Percentiles rank a stretch among this genome's conserved stretches.
Conservation (phyloP, 306 rosid species). For the Trifolium subterraneum region DNA sequence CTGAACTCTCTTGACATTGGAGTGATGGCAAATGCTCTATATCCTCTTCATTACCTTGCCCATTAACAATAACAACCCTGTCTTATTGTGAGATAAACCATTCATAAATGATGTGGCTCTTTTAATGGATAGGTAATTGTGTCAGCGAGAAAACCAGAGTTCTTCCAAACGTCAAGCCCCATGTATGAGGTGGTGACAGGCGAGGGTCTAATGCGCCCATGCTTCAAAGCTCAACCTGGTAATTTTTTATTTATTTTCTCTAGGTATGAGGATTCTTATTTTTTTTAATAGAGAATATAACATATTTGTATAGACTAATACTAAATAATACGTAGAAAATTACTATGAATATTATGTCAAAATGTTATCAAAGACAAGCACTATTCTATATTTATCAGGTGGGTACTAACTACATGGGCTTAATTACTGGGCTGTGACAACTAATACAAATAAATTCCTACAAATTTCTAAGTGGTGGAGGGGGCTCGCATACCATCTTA, state of each 20-base stretch:
- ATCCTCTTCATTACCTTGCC: constrained; percentile 13
- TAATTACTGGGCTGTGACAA: too few species aligned
- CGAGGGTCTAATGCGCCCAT: constrained; percentile 95
- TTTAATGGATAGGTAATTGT: constrained; percentile 72
- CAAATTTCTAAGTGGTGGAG: too few species aligned
- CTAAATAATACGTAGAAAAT: too few species aligned
- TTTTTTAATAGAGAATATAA: too few species aligned
- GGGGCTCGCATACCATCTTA: too few species aligned
- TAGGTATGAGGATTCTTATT: neutral
- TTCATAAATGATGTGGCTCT: constrained; percentile 25
- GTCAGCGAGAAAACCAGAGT: constrained; percentile 97
- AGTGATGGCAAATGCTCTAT: constrained; percentile 11
- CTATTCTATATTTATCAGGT: too few species aligned
- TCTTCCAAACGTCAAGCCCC: constrained; percentile 93
- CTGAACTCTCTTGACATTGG: constrained; percentile 8
- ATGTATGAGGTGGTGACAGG: constrained; percentile 98
- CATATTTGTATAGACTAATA: too few species aligned
- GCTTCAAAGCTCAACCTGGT: constrained; percentile 94
- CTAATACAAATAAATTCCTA: too few species aligned
- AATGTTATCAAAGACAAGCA: too few species aligned
- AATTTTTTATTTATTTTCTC: constrained; percentile 35
- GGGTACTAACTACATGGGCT: too few species aligned
- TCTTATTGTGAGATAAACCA: constrained; percentile 18
- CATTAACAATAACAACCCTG: constrained; percentile 17
- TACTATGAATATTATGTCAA: too few species aligned